Evolutionary conservation across 2,329 filamentous ascomycete genomes (phyloP), one percentile per base, ranked within the genome.

Genomic region (Colletotrichum camelliae): DNA sequence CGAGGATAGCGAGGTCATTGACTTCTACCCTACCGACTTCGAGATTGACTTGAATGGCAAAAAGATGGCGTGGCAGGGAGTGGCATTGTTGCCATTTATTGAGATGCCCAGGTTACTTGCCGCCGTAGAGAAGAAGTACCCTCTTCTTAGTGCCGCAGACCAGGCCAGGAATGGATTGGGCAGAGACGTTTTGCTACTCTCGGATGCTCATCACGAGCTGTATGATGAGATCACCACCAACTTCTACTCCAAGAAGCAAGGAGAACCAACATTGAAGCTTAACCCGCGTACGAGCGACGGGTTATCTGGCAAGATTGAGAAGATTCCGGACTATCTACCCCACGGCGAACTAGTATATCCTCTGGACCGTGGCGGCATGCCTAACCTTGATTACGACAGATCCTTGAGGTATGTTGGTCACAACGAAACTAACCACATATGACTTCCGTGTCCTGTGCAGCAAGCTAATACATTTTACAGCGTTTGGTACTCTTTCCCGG

Each of bases 31-130:
- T 0, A 94, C 96, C 81, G 95, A 98, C 29, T 99, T 99, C 80
- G 92, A 94, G 18, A 91, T 98, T 69, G 97, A 99, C 84, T 87
- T 98, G 57, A 99, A 99, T 79, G 97, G 97, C 70, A 98, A 98
- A 88, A 99, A 98, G 83, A 97, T 98, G 86, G 95, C 96, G 1
- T 99, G 97, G 97, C 96, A 98, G 84, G 97, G 97, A 78, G 94
- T 99, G 69, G 96, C 95, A 4, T 88, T 99, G 24, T 89, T 99
- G 39, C 97, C 97, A 0, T 99, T 98, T 84, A 99, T 99, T 80
- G 96, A 99, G 80, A 97, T 98, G 89, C 92, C 93, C 68, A 93
- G 96, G 69, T 87, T 99, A 21, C 88, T 99, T 10, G 89, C 90
- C 21, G 96, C 96, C 10, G 96, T 98, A 87, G 90, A 92, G 64